Evolutionary conservation across 1,284 basidiomycete genomes (phyloP), one percentile per base, ranked within the genome.

Genomic region (Flammula alnicola): DNA sequence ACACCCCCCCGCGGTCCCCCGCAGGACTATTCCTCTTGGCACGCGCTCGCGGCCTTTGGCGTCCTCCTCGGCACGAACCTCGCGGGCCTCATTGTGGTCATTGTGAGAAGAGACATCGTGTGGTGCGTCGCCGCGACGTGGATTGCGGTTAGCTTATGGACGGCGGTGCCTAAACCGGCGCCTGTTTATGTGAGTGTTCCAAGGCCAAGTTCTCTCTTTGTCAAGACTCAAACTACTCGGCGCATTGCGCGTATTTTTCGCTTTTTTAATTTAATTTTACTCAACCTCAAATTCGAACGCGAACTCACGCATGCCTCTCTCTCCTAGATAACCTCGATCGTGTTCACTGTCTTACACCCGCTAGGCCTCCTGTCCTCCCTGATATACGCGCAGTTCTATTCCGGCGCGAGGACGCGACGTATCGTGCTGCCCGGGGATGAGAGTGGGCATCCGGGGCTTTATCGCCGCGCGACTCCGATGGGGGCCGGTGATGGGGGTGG

Each of bases 81-180:
- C 1, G 49, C 86, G 41, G 79, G 80, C 1, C 60, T 86, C 0
- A 27, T 80, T n/a, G 75, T 88, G 19, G 65, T 89, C 26, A 58
- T 77, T 1, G 19, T 77, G 3, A 71, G 83, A 3, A 72, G 78
- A 6, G 88, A 91, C 58, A 69, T 90, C 45, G 83, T 88, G 0
- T 88, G 85, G 84, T 81, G 83, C 42, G 73, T 85, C 11, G 83
- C 84, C 0, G 81, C 85, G 0, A 82, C 80, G 0, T 90, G 87
- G 88, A 76, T 88, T 19, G 82, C 79, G 49, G 69, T 84, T 11
- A 80, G 79, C 53, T 69, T 88, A 2, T 88, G 84, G 83, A 65
- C 68, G n/a, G 66, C 73, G 7, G 63, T 71, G 22, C 84, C 83
- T 0, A 88, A 88, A 54, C 83, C 84, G 1, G 71, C 73, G 7